Base-by-base conservation (phyloP, 495 filamentous ascomycete species). In the Neurospora sp. region DNA sequence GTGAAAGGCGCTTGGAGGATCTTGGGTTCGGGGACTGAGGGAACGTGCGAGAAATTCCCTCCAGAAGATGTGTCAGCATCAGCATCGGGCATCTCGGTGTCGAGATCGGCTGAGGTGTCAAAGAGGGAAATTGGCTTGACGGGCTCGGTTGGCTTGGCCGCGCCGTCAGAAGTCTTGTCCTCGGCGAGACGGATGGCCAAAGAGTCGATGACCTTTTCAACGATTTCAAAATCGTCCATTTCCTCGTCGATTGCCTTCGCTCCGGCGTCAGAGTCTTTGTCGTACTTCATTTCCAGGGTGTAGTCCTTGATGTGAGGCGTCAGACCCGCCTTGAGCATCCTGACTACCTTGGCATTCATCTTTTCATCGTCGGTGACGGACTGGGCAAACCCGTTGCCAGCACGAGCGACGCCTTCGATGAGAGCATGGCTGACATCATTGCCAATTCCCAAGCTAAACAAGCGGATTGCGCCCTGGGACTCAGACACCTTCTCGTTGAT, bases 381-480 rank as follows among this genome's bases (percentile, higher is more conserved):
- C 78, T 92, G 90, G 1, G 88, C 82, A 74, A 92, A 91, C 9
- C 91, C 91, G 75, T 89, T 89, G 4, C 90, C 91, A 40, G 89
- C 89, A 53, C 85, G 81, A 1, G 91, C 88, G 59, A 92, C 82
- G 2, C 91, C 91, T 71, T 93, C 90, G 42, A 93, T 87, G 4
- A 94, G 81, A 2, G 88, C 76, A 76, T 91, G 88, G 42, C 88
- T 91, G 14, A 88, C 89, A 9, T 77, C 81, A 69, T 80, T 75
- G 1, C 91, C 91, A 76, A 93, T 89, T 3, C 90, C 91, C 4
- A 93, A 81, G 4, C 89, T 84, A 72, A 92, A 93, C 48, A 92
- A 85, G 0, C 91, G 85, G 22, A 89, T 84, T 9, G 82, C 81
- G 6, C 83, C 84, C n/a, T 87, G 81, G 45, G 78, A 82, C 44